Evolutionary conservation across 805 yeast genomes (phyloP).

Genomic region (Teunomyces atbi): DNA sequence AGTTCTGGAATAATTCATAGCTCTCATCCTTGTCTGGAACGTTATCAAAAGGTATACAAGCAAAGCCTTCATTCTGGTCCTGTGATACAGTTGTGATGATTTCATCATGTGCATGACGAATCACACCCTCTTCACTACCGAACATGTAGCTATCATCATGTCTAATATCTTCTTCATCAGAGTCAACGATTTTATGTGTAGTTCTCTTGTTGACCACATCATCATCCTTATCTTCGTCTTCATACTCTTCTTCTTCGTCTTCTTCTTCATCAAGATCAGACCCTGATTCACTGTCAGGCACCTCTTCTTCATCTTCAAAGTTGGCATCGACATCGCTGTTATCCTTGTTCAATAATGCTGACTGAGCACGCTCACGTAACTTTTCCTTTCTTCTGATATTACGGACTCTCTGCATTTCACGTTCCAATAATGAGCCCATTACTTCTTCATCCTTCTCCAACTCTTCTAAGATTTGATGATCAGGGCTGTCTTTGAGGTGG

Average conservation of each 20-base stretch:
- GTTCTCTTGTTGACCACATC: not conserved
- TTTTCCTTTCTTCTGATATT: constrained; percentile 45
- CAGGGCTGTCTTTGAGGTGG: constrained; percentile 20
- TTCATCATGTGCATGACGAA: constrained; percentile 11
- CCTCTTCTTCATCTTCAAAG: constrained; percentile 21
- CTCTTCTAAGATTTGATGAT: constrained; percentile 31
- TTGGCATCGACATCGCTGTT: constrained; percentile 9
- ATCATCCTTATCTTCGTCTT: constrained; percentile 5
- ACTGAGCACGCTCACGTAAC: constrained; percentile 34
- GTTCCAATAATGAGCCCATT: constrained; percentile 46
- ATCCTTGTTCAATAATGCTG: constrained; percentile 25
- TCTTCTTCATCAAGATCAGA: constrained; percentile 15
- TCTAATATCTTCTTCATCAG: constrained; percentile 12
- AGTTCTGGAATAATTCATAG: constrained; percentile 26
- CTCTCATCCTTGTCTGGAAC: constrained; percentile 4
- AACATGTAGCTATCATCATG: constrained; percentile 31
- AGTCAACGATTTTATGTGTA: constrained; percentile 10
- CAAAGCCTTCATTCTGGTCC: constrained; percentile 1
- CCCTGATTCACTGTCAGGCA: constrained; percentile 14
- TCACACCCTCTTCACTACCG: constrained; percentile 17
- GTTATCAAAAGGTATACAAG: not conserved
- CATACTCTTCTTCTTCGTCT: constrained; percentile 10
- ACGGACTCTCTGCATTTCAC: constrained; percentile 49
- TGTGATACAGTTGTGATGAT: constrained; percentile 14
- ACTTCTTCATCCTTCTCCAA: constrained; percentile 43